phyloP scores from a whole-genome alignment of 495 filamentous ascomycete genomes.

The Talaromyces stipitatus region DNA sequence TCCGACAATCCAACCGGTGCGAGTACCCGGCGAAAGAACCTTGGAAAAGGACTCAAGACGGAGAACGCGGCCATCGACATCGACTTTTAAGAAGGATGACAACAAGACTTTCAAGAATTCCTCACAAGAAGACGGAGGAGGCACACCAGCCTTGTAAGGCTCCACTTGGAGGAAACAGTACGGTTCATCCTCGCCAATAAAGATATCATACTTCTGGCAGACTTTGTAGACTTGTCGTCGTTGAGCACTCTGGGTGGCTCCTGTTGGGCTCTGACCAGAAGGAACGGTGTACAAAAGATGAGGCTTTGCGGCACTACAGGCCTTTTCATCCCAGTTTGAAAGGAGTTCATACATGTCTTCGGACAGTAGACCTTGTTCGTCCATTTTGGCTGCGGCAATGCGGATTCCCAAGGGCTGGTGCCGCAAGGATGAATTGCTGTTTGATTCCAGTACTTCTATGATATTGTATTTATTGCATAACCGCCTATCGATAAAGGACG shows the following conservation, averaged over 20 bases:
- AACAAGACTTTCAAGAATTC: slow-evolving; percentile 55
- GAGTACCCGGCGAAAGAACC: slow-evolving; percentile 53
- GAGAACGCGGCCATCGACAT: slow-evolving; percentile 59
- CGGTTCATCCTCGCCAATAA: slow-evolving; percentile 93
- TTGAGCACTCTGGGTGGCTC: slow-evolving; percentile 63
- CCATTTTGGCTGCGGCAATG: slow-evolving; percentile 67
- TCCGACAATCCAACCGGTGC: slow-evolving; percentile 67
- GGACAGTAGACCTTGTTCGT: slow-evolving; percentile 68
- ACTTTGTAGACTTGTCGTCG: slow-evolving; percentile 73
- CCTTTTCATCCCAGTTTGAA: slow-evolving; percentile 53
- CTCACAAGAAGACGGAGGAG: slow-evolving; percentile 74
- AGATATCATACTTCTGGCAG: slow-evolving; percentile 73
- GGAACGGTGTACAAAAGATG: slow-evolving; percentile 49
- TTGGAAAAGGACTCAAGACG: slow-evolving; percentile 66
- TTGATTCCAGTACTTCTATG: too few species aligned
- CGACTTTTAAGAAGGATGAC: slow-evolving; percentile 52
- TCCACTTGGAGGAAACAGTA: slow-evolving; percentile 72
- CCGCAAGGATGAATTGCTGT: too few species aligned
- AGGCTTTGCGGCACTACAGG: slow-evolving; percentile 58
- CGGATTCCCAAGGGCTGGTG: slow-evolving; percentile 75
- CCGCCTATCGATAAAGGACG: too few species aligned
- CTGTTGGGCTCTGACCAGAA: slow-evolving; percentile 88
- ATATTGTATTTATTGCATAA: too few species aligned
- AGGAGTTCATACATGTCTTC: slow-evolving; percentile 58
- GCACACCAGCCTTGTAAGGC: slow-evolving; percentile 63